Conservation (phyloP, 2,329 filamentous ascomycete genomes). For the Zalaria sp. region DNA sequence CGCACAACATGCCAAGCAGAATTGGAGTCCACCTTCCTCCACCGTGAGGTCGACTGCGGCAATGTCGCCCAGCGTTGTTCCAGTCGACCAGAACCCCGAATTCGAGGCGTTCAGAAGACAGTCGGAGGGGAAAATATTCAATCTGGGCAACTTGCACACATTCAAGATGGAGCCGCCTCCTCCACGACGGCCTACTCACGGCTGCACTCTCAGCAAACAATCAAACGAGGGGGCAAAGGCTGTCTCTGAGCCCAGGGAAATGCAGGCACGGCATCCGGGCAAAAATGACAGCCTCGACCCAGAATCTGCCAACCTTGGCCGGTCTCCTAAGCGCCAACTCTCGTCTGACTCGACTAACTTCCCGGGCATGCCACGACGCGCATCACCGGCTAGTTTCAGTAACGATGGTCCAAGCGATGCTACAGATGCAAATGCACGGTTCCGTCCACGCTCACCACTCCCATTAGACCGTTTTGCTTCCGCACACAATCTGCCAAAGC, state of each 20-base stretch:
- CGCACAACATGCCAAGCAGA: conserved; percentile 45
- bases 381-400: conserved; percentile 31
- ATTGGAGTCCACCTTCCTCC: conserved; percentile 61
- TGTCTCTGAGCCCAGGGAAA: conserved; percentile 22
- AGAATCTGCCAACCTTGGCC: conserved; percentile 13
- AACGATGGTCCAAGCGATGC: conserved; percentile 13
- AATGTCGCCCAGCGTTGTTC: conserved; percentile 52
- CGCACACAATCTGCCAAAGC: conserved; percentile 9
- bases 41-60: conserved; percentile 57
- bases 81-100: conserved; percentile 64
- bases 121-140: conserved; percentile 47
- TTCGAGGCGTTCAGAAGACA: conserved; percentile 67
- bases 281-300: conserved; percentile 10
- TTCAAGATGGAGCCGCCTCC: conserved; percentile 21
- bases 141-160: conserved; percentile 24
- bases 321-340: conserved; percentile 34
- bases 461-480: background rate
- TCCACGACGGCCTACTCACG: conserved; percentile 17
- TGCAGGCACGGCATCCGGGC: conserved; percentile 17
- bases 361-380: conserved; percentile 27
- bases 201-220: conserved; percentile 14
- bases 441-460: background rate
- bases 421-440: background rate
- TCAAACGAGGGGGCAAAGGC: conserved; percentile 11
- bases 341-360: conserved; percentile 29